Percentiles rank a stretch among this genome's conserved stretches.
Conservation (phyloP, 352 stramenopile species). For the Pythium scleroteichum region DNA sequence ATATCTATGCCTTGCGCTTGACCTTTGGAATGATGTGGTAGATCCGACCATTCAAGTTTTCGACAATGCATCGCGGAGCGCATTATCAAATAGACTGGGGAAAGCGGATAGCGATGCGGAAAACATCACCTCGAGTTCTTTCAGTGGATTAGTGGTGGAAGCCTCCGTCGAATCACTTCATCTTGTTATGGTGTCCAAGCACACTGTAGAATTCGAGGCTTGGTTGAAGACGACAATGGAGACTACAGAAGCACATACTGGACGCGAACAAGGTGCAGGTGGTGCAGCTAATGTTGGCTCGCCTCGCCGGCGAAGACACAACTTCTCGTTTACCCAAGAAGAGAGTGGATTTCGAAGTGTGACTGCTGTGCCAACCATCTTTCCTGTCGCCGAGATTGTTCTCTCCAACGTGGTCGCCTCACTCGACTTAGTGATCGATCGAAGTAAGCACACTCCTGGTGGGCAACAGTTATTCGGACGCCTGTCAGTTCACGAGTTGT, state of each 20-base stretch:
- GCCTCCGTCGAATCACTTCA: conserved; percentile 15
- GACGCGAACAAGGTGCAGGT: conserved; percentile 12
- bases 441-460: neutral
- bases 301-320: conserved; percentile 21
- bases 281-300: conserved; percentile 10
- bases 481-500: conserved; percentile 18
- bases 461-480: neutral
- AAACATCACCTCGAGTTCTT: neutral
- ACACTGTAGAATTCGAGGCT: conserved; percentile 18
- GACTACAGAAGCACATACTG: conserved; percentile 4
- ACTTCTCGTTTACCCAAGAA: conserved; percentile 24
- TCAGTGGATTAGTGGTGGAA: neutral
- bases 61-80: conserved; percentile 7
- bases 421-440: neutral
- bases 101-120: neutral
- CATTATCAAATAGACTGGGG: neutral
- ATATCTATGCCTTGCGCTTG: conserved; percentile 24
- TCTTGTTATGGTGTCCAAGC: conserved; percentile 26
- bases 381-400: conserved; percentile 21
- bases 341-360: conserved; percentile 23
- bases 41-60: conserved; percentile 26
- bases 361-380: conserved; percentile 12
- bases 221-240: conserved; percentile 28
- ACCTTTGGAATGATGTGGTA: conserved; percentile 31
- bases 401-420: conserved; percentile 9